Conservation (phyloP, 2,329 filamentous ascomycete genomes). For the Verticillium isaacii region DNA sequence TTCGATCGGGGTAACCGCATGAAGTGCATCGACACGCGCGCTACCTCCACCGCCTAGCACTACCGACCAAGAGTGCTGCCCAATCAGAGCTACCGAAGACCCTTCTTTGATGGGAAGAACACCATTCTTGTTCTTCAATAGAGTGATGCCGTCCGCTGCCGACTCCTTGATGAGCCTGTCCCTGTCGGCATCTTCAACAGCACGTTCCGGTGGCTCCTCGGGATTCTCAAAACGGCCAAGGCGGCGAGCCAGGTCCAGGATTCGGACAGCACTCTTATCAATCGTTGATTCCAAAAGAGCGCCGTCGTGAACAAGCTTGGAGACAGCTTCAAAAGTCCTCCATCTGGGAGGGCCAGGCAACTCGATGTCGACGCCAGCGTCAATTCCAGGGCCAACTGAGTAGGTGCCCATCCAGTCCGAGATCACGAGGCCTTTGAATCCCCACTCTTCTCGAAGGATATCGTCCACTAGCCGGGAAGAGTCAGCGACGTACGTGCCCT, state of each 20-base stretch:
- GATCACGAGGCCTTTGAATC: conserved; percentile 52
- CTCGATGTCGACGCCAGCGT: conserved; percentile 52
- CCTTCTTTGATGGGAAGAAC: conserved; percentile 53
- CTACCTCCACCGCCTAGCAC: not conserved
- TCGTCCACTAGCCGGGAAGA: conserved; percentile 43
- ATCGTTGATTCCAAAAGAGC: conserved; percentile 20
- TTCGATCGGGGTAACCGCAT: not conserved
- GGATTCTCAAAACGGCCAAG: conserved; percentile 49
- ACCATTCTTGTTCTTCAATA: conserved; percentile 67
- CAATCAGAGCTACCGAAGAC: conserved; percentile 5
- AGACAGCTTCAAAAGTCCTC: conserved; percentile 6
- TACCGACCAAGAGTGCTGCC: not conserved
- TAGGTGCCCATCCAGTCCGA: conserved; percentile 57
- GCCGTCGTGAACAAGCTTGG: not conserved
- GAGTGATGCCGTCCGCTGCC: conserved; percentile 64
- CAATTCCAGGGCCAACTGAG: conserved; percentile 42
- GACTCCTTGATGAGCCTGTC: conserved; percentile 59
- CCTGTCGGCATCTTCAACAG: not conserved
- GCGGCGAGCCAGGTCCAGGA: conserved; percentile 54
- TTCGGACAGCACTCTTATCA: conserved; percentile 50
- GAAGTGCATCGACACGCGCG: not conserved
- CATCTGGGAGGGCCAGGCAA: conserved; percentile 52
- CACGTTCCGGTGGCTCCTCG: conserved; percentile 30
- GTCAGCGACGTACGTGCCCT: conserved; percentile 51
- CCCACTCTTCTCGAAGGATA: conserved; percentile 52